These are phyloP conservation scores for Colletotrichum spaethianum DNA, from an alignment of 2,329 filamentous ascomycete genomes.

Conservation along the genomic window DNA sequence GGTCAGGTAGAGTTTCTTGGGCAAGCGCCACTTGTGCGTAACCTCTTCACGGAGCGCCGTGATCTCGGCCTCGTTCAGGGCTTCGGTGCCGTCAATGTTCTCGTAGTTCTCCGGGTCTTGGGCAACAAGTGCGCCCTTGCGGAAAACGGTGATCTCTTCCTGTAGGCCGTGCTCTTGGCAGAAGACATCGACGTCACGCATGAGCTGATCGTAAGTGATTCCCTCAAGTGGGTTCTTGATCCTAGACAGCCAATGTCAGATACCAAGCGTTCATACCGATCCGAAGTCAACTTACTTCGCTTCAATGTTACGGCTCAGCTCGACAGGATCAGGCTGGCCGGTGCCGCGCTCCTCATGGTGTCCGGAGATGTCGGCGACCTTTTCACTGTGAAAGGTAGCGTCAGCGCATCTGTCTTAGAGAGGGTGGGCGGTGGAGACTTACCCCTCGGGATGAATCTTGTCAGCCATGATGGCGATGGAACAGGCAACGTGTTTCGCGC, in stretches of 20 bases:
- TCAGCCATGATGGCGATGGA: constrained; percentile 36
- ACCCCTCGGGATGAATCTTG: constrained; percentile 24
- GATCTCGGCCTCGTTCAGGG: constrained; percentile 73
- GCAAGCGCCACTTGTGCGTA: constrained; percentile 77
- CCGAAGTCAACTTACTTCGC: constrained; percentile 54
- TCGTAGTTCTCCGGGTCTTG: constrained; percentile 77
- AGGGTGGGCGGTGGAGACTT: background rate
- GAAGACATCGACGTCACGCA: constrained; percentile 73
- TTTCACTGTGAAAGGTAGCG: constrained; percentile 40
- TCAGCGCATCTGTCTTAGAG: background rate
- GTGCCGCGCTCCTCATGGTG: constrained; percentile 46
- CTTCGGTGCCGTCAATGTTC: constrained; percentile 67
- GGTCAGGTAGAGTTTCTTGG: constrained; percentile 74
- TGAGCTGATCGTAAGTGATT: constrained; percentile 66
- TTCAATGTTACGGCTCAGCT: constrained; percentile 57
- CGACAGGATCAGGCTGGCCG: constrained; percentile 43
- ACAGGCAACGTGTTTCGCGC: background rate
- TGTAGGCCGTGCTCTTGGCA: constrained; percentile 71
- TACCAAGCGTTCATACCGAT: background rate
- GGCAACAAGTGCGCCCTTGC: constrained; percentile 81
- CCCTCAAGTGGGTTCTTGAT: constrained; percentile 64
- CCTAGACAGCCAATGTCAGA: constrained; percentile 45
- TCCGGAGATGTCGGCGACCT: constrained; percentile 46
- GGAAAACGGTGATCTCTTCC: constrained; percentile 71
- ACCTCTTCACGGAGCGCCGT: constrained; percentile 72